phyloP scores from a whole-genome alignment of 1,284 basidiomycete genomes.

The Pascua guehoae region DNA sequence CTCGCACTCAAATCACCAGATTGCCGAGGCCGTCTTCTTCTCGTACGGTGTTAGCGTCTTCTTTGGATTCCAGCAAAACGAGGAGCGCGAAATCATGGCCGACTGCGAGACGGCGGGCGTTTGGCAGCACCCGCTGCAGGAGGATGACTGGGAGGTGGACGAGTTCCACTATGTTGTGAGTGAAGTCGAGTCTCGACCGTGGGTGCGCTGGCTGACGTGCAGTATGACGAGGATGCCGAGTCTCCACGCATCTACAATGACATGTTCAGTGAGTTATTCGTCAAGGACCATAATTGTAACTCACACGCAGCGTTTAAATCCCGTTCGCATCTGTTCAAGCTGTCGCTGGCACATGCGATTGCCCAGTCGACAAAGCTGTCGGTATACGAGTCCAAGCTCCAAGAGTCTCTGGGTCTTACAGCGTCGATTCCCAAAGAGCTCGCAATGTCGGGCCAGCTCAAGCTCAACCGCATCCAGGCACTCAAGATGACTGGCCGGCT shows the following conservation, averaged over 20 bases:
- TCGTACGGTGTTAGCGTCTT: constrained; percentile 76
- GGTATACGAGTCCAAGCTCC: constrained; percentile 79
- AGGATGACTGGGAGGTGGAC: constrained; percentile 81
- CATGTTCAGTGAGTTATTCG: constrained; percentile 52
- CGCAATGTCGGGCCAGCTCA: constrained; percentile 71
- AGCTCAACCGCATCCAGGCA: constrained; percentile 74
- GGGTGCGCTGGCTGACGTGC: constrained; percentile 11
- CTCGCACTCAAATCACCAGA: constrained; percentile 18
- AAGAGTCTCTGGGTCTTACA: constrained; percentile 73
- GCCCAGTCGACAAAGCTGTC: constrained; percentile 91
- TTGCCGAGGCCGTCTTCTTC: constrained; percentile 85
- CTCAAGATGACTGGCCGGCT: constrained; percentile 80
- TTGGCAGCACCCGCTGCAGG: constrained; percentile 56
- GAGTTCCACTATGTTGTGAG: constrained; percentile 78
- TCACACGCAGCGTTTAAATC: constrained; percentile 74
- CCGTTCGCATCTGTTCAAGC: constrained; percentile 64
- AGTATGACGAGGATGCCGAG: constrained; percentile 81
- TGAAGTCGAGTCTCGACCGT: constrained; percentile 12
- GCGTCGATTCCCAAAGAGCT: constrained; percentile 81
- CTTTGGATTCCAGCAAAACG: constrained; percentile 71
- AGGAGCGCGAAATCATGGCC: constrained; percentile 75
- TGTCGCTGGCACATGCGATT: constrained; percentile 90
- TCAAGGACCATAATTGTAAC: constrained; percentile 42
- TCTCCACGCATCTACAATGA: constrained; percentile 74
- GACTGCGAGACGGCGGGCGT: constrained; percentile 70